Evolutionary conservation across 1,139 yeast species (phyloP).

Genomic region (Yarrowia galli): DNA sequence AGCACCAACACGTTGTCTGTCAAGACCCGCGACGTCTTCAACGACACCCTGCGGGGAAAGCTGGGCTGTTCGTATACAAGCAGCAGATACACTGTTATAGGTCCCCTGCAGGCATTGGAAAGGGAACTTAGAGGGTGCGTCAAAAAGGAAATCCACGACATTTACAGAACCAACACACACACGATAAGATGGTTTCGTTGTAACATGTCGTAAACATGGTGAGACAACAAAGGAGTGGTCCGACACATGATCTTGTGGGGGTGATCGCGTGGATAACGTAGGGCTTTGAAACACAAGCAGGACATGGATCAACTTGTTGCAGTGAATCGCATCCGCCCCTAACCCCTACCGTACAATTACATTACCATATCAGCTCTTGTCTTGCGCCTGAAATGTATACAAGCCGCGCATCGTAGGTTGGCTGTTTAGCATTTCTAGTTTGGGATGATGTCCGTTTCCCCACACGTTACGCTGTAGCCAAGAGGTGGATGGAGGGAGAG

Average conservation of each 20-base stretch:
- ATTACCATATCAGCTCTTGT: slow-evolving; percentile 1
- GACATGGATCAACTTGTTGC: too few relatives aligned
- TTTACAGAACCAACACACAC: background rate
- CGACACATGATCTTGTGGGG: background rate
- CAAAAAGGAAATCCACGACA: background rate
- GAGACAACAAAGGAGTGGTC: background rate
- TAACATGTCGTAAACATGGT: background rate
- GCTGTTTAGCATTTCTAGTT: slow-evolving; percentile 33
- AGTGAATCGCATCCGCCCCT: background rate
- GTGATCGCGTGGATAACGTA: too few relatives aligned
- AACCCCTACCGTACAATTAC: slow-evolving; percentile 8
- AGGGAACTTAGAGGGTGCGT: slow-evolving; percentile 6
- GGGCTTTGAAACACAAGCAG: too few relatives aligned
- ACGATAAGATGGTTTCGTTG: background rate
- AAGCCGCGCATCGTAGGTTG: slow-evolving; percentile 20
- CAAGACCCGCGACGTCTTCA: too few relatives aligned
- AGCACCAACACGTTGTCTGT: too few relatives aligned
- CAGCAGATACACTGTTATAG: slow-evolving; percentile 1
- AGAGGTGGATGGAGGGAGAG: background rate
- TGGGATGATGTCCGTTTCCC: slow-evolving; percentile 28
- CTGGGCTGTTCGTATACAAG: background rate
- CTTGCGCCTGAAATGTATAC: slow-evolving; percentile 31
- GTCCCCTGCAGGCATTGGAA: slow-evolving; percentile 15
- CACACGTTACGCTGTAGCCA: slow-evolving; percentile 22
- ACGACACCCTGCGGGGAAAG: slow-evolving; percentile 4